These are phyloP conservation scores for Sordariomycetes sp. DNA, from an alignment of 2,329 filamentous ascomycete species.

Conservation along the genomic window DNA sequence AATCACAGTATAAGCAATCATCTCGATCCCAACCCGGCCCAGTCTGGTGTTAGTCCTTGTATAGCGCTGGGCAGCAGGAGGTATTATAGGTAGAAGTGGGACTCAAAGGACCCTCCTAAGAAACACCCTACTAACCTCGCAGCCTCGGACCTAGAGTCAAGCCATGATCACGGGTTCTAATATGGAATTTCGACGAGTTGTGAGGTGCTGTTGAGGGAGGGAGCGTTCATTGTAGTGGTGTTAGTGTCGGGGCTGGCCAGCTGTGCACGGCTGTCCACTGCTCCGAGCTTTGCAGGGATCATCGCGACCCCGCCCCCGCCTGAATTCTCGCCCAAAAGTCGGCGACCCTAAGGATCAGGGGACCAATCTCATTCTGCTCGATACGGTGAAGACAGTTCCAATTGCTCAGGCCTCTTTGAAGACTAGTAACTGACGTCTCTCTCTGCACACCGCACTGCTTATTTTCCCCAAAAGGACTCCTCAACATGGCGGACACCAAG, in stretches of 20 bases:
- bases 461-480: neutral
- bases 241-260: neutral
- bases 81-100: too few relatives aligned
- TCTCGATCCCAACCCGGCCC: too few relatives aligned
- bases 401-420: neutral
- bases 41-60: too few relatives aligned
- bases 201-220: neutral
- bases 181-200: neutral
- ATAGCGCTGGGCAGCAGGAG: too few relatives aligned
- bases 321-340: neutral
- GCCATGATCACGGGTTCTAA: too few relatives aligned
- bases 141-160: too few relatives aligned
- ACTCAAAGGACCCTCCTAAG: too few relatives aligned
- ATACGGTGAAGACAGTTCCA: neutral
- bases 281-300: neutral
- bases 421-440: neutral
- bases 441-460: neutral
- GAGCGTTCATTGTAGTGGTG: neutral
- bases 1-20: too few relatives aligned
- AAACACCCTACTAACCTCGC: too few relatives aligned
- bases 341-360: neutral
- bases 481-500: slow-evolving; percentile 34
- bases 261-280: neutral
- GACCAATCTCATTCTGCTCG: neutral
- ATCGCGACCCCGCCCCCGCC: neutral